Evolutionary conservation across 2,329 filamentous ascomycete species (phyloP).

Genomic region (Apiospora phragmitis): DNA sequence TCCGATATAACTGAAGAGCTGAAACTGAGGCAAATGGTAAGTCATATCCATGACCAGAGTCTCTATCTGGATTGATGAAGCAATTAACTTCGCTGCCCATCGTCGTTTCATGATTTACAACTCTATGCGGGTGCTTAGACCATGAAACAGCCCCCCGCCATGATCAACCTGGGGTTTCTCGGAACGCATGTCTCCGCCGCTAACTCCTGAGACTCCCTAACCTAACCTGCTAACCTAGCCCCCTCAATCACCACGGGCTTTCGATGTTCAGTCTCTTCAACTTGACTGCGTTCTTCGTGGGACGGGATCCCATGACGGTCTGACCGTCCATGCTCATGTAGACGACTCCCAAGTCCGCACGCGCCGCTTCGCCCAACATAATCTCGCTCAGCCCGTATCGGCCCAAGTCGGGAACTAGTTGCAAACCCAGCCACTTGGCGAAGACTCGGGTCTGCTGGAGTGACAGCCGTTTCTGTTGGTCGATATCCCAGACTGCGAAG

Average conservation of each 20-base stretch:
- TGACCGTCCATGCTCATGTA: constrained; percentile 7
- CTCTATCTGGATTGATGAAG: neutral
- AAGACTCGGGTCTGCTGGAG: neutral
- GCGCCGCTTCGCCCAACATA: neutral
- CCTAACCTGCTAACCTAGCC: neutral
- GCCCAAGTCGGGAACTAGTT: neutral
- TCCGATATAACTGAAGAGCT: neutral
- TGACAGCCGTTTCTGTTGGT: neutral
- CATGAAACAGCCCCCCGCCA: neutral
- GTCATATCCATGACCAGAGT: neutral
- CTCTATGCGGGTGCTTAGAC: constrained; percentile 1
- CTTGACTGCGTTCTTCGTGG: neutral
- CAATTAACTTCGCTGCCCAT: neutral
- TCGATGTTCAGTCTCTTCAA: neutral
- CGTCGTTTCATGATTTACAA: neutral
- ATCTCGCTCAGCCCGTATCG: neutral
- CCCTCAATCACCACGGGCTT: neutral
- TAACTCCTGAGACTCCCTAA: neutral
- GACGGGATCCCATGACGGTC: neutral
- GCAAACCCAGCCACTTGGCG: neutral
- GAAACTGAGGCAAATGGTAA: neutral
- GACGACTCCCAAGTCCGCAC: neutral
- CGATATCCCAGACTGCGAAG: constrained; percentile 6
- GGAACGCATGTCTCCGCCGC: neutral
- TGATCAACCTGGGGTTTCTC: neutral